Percentiles rank a stretch among this genome's conserved stretches.
These are phyloP conservation scores for Aureobasidium lini DNA, from an alignment of 2,329 filamentous ascomycete species.

Conservation along the genomic window DNA sequence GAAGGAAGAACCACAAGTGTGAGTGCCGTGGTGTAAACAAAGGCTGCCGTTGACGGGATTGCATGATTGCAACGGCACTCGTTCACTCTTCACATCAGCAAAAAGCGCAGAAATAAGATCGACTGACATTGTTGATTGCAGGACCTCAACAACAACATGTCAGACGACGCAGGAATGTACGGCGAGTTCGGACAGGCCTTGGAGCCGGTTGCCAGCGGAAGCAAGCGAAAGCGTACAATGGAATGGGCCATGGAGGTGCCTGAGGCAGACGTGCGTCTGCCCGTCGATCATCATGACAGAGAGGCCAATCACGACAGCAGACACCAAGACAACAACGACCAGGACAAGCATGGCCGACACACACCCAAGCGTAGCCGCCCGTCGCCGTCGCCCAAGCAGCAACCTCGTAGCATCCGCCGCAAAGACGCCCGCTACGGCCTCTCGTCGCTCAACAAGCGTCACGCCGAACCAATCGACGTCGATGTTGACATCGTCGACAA, in stretches of 20 bases:
- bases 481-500: conserved; percentile 7
- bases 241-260: conserved; percentile 11
- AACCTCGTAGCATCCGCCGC: conserved; percentile 25
- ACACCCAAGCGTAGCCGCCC: conserved; percentile 16
- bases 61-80: conserved; percentile 3
- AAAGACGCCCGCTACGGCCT: conserved; percentile 29
- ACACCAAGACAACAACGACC: neutral
- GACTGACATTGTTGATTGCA: neutral
- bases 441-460: conserved; percentile 28
- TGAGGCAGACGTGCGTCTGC: conserved; percentile 3
- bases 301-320: neutral
- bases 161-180: conserved; percentile 5
- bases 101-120: neutral
- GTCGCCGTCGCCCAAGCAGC: conserved; percentile 16
- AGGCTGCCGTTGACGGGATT: neutral
- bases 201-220: neutral
- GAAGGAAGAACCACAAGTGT: neutral
- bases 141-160: conserved; percentile 1
- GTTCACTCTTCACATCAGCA: neutral
- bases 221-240: conserved; percentile 11
- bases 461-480: conserved; percentile 18
- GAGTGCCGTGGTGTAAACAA: neutral
- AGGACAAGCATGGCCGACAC: neutral
- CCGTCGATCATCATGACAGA: neutral
- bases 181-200: conserved; percentile 3